Evolutionary conservation across 192 early-diverging fungal species (phyloP).

Genomic region (Allomyces macrogynus): DNA sequence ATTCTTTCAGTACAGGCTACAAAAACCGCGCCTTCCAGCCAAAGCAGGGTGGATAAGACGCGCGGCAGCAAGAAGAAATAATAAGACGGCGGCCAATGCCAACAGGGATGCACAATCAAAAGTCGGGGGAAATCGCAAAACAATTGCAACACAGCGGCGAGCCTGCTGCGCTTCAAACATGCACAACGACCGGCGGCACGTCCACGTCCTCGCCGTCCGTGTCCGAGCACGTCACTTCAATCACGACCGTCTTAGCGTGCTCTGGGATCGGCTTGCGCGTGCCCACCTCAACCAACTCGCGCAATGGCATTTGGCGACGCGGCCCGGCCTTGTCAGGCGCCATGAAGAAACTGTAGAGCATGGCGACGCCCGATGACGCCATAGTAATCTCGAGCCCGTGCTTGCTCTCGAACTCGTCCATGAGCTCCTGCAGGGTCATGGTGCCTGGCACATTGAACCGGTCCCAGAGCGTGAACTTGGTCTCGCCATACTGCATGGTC

Average conservation of each 20-base stretch:
- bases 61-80: too few species aligned
- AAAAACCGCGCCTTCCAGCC: too few species aligned
- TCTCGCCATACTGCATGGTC: conserved; percentile 65
- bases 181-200: conserved; percentile 13
- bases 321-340: conserved; percentile 67
- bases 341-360: conserved; percentile 85
- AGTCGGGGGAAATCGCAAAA: too few species aligned
- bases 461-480: conserved; percentile 89
- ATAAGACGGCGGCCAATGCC: too few species aligned
- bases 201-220: conserved; percentile 70
- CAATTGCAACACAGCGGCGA: too few species aligned
- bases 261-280: conserved; percentile 71
- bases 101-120: too few species aligned
- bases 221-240: conserved; percentile 66
- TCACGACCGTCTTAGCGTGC: conserved; percentile 64
- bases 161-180: background rate
- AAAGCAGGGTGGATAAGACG: too few species aligned
- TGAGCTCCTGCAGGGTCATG: conserved; percentile 70
- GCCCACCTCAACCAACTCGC: conserved; percentile 52
- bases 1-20: too few species aligned
- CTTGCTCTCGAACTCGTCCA: conserved; percentile 61
- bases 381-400: conserved; percentile 79
- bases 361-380: conserved; percentile 73
- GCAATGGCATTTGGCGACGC: conserved; percentile 58
- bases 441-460: conserved; percentile 65